A percentile compares a stretch with the other conserved stretches of the same genome.
These are phyloP conservation scores for Balansia obtecta DNA, from an alignment of 2,329 filamentous ascomycete species.

Conservation along the genomic window DNA sequence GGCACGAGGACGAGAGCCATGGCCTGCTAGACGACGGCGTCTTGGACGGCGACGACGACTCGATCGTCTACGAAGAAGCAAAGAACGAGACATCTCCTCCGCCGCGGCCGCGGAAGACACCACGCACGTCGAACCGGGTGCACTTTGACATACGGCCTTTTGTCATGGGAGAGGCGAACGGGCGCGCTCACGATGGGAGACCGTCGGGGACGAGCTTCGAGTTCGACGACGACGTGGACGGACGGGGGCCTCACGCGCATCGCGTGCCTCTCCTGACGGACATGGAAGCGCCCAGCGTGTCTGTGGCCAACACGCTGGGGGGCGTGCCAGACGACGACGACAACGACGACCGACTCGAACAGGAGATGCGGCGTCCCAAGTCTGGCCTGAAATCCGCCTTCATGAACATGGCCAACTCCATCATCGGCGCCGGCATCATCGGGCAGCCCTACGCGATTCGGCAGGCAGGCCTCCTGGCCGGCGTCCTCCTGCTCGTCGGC, in stretches of 20 bases:
- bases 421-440: conserved; percentile 69
- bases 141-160: conserved; percentile 53
- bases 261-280: conserved; percentile 65
- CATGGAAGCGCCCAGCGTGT: conserved; percentile 67
- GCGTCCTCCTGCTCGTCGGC: conserved; percentile 61
- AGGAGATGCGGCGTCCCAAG: conserved; percentile 56
- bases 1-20: conserved; percentile 18
- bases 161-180: conserved; percentile 22
- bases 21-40: conserved; percentile 16
- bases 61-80: conserved; percentile 10
- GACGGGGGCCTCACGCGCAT: conserved; percentile 37
- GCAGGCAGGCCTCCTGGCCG: conserved; percentile 77
- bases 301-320: conserved; percentile 47
- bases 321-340: conserved; percentile 24
- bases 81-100: conserved; percentile 8
- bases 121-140: conserved; percentile 53
- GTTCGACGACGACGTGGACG: conserved; percentile 28
- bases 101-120: conserved; percentile 8
- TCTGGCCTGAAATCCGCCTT: conserved; percentile 80
- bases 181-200: conserved; percentile 5
- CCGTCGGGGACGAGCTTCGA: conserved; percentile 33
- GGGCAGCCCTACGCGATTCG: conserved; percentile 92
- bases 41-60: conserved; percentile 15
- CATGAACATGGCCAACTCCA: conserved; percentile 99
- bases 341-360: conserved; percentile 32